Percentiles rank a stretch among this genome's conserved stretches.
phyloP scores from a whole-genome alignment of 305 asterid species.

The Plantago coronopus region DNA sequence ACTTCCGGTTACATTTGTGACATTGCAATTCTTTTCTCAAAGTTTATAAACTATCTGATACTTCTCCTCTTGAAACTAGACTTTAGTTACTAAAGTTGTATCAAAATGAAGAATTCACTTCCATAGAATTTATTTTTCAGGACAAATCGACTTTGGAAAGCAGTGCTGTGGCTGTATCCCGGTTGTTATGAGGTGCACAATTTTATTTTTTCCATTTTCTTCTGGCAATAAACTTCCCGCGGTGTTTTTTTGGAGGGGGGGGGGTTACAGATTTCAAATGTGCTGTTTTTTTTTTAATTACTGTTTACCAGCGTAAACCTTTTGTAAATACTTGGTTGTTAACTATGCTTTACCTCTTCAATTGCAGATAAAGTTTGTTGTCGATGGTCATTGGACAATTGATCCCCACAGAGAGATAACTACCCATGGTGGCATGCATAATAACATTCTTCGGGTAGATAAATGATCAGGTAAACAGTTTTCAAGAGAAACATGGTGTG shows the following conservation, averaged over 20 bases:
- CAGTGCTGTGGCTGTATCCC: conserved; percentile 83
- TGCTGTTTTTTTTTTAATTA: neutral
- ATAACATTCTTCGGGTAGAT: conserved; percentile 84
- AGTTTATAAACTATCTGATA: neutral
- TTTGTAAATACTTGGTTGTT: neutral
- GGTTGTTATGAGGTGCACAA: conserved; percentile 77
- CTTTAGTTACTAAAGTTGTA: neutral
- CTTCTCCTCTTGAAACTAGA: neutral
- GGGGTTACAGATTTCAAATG: no score
- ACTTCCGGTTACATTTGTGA: neutral
- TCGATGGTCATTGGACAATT: conserved; percentile 67
- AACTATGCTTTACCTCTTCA: neutral
- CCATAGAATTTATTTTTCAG: conserved; percentile 33
- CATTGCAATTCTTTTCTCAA: neutral
- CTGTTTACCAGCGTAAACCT: neutral
- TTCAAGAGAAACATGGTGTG: no score
- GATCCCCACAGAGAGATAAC: conserved; percentile 67
- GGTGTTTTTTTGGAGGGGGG: no score
- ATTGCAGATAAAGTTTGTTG: conserved; percentile 74
- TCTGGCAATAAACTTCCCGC: neutral
- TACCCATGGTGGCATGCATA: conserved; percentile 43
- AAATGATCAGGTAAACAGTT: conserved; percentile 23
- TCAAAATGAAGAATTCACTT: conserved; percentile 8
- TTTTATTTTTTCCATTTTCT: neutral
- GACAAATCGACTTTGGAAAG: conserved; percentile 60